A percentile compares a stretch with the other conserved stretches of the same genome.
These are phyloP conservation scores for Aspergillus asperescens DNA, from an alignment of 495 filamentous ascomycete species.

Conservation along the genomic window DNA sequence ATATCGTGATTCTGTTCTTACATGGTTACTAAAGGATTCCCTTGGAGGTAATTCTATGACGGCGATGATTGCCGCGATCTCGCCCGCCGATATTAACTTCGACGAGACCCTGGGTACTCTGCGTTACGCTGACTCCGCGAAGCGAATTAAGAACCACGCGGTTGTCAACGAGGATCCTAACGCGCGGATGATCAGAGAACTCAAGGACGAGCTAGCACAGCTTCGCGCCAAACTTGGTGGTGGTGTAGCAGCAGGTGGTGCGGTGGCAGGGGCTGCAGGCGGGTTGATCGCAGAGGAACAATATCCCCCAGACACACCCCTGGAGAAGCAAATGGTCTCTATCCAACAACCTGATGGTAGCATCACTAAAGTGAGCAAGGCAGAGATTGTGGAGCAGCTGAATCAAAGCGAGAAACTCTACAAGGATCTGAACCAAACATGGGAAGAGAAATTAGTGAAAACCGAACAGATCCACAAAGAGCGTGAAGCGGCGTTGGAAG, in stretches of 20 bases:
- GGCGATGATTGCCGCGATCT: slow-evolving; percentile 98
- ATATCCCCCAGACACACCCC: slow-evolving; percentile 84
- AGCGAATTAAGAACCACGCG: slow-evolving; percentile 99
- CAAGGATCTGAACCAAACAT: slow-evolving; percentile 95
- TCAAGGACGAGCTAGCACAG: slow-evolving; percentile 90
- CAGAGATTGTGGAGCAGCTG: slow-evolving; percentile 95
- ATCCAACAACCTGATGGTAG: slow-evolving; percentile 81
- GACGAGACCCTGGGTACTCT: slow-evolving; percentile 95
- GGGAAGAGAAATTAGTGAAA: slow-evolving; percentile 93
- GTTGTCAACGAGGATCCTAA: slow-evolving; percentile 99
- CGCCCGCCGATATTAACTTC: slow-evolving; percentile 98
- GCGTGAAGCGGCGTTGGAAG: slow-evolving; percentile 89
- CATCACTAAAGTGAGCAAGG: slow-evolving; percentile 94
- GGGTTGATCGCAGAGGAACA: slow-evolving; percentile 61
- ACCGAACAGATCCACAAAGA: slow-evolving; percentile 98
- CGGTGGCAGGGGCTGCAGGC: slow-evolving; percentile 30
- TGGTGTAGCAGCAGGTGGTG: slow-evolving; percentile 40
- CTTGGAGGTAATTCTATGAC: slow-evolving; percentile 99
- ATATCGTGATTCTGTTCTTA: slow-evolving; percentile 94
- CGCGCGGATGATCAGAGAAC: slow-evolving; percentile 94
- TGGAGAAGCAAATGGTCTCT: slow-evolving; percentile 94
- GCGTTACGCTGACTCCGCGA: slow-evolving; percentile 94
- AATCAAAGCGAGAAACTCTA: slow-evolving; percentile 94
- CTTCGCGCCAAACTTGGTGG: slow-evolving; percentile 82
- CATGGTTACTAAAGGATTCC: slow-evolving; percentile 96